These are phyloP conservation scores for Rhynchosporium secalis DNA, from an alignment of 2,329 filamentous ascomycete species.

Conservation along the genomic window DNA sequence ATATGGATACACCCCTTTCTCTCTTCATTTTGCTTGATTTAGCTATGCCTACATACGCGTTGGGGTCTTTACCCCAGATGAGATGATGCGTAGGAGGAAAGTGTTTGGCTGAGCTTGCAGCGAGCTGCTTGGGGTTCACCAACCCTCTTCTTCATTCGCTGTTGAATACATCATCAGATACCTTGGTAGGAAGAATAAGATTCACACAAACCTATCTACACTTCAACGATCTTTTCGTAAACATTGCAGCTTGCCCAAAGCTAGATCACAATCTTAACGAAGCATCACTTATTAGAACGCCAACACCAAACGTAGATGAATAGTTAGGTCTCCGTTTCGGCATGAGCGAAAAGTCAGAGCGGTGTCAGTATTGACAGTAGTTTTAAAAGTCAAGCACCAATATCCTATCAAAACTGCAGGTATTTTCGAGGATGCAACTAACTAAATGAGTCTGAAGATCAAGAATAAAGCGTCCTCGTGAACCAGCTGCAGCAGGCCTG, in stretches of 20 bases:
- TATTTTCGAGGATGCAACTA: no score
- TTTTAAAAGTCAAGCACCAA: neutral
- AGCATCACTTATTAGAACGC: neutral
- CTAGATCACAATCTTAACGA: no score
- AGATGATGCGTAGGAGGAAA: slow-evolving; percentile 2
- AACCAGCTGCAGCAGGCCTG: no score
- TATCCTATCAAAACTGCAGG: no score
- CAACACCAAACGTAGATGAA: no score
- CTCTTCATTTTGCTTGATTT: neutral
- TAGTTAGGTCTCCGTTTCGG: no score
- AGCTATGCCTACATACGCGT: neutral
- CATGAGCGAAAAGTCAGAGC: no score
- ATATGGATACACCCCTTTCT: neutral
- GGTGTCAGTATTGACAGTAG: neutral
- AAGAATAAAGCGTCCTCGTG: no score
- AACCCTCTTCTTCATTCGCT: neutral
- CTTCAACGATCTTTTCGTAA: no score
- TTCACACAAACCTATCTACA: no score
- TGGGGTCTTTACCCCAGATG: neutral
- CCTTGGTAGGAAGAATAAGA: neutral
- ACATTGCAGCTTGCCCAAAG: no score
- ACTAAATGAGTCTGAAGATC: no score
- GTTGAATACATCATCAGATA: neutral
- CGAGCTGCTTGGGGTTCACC: neutral
- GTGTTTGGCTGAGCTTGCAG: slow-evolving; percentile 8